These are phyloP conservation scores for Septoria linicola DNA, from an alignment of 2,329 filamentous ascomycete species.

Conservation along the genomic window DNA sequence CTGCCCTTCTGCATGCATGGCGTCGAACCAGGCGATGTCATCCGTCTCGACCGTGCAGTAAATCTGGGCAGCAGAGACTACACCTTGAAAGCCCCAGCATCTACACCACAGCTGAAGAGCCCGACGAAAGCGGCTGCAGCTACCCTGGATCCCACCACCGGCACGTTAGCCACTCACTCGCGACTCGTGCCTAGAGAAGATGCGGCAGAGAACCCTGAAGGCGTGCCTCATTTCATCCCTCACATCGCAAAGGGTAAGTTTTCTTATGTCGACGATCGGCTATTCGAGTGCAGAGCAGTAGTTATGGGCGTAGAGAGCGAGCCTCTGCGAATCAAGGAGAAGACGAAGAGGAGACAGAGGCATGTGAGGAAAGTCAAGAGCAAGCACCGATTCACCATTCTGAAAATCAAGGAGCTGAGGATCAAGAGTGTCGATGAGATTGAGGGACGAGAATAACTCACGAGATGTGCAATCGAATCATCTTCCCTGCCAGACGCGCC, in stretches of 20 bases:
- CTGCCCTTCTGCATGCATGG: conserved; percentile 52
- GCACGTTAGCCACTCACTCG: conserved; percentile 27
- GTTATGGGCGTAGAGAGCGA: conserved; percentile 80
- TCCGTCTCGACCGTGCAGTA: conserved; percentile 83
- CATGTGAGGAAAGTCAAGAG: conserved; percentile 73
- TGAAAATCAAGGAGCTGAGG: conserved; percentile 79
- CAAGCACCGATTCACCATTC: conserved; percentile 85
- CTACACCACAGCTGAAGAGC: conserved; percentile 42
- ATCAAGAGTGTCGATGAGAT: conserved; percentile 60
- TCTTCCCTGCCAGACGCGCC: too few species aligned
- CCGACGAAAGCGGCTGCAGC: conserved; percentile 26
- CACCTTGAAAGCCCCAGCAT: conserved; percentile 72
- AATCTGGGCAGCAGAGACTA: conserved; percentile 84
- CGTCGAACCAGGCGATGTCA: conserved; percentile 70
- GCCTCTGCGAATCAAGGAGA: conserved; percentile 56
- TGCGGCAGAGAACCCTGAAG: conserved; percentile 17
- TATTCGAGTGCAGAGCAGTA: conserved; percentile 82
- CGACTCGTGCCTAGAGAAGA: conserved; percentile 31
- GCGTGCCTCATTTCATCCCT: conserved; percentile 38
- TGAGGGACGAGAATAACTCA: too few species aligned
- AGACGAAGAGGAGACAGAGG: conserved; percentile 64
- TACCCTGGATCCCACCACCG: conserved; percentile 33
- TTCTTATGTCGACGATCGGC: conserved; percentile 70
- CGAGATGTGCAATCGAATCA: too few species aligned
- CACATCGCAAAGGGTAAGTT: conserved; percentile 41